phyloP scores from a whole-genome alignment of 495 filamentous ascomycete species.

The Polyplosphaeria fusca region DNA sequence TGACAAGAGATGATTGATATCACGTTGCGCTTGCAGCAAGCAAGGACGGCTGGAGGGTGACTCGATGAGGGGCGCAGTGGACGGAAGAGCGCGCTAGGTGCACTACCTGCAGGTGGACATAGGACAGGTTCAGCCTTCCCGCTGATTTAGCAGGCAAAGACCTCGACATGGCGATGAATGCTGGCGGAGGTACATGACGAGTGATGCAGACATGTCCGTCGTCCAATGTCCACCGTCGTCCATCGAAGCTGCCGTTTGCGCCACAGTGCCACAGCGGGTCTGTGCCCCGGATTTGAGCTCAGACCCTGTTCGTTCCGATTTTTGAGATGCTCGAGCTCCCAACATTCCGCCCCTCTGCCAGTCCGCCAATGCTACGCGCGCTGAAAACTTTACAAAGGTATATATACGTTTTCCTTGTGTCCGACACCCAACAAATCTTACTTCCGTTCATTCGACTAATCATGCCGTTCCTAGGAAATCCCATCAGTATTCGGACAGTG shows the following conservation, averaged over 20 bases:
- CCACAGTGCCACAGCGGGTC: not conserved
- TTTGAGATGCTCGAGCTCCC: not conserved
- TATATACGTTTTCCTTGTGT: not conserved
- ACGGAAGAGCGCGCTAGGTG: no score
- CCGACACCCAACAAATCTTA: not conserved
- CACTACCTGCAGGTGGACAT: no score
- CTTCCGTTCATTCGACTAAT: not conserved
- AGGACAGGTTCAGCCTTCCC: no score
- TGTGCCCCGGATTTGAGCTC: not conserved
- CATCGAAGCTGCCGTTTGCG: not conserved
- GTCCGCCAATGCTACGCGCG: not conserved
- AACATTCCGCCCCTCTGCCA: not conserved
- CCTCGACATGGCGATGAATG: no score
- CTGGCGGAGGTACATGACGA: no score
- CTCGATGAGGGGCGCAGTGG: no score
- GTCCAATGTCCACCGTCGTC: no score
- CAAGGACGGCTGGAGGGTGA: no score
- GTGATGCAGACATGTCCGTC: no score
- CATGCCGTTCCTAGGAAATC: constrained; percentile 18
- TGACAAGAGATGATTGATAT: no score
- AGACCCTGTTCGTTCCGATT: not conserved
- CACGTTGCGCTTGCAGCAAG: no score
- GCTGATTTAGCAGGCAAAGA: no score
- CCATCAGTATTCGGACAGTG: not conserved
- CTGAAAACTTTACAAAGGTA: not conserved